A percentile compares a stretch with the other conserved stretches of the same genome.
Conservation (phyloP, 2,329 filamentous ascomycete genomes). For the Pseudohalonectria lignicola region DNA sequence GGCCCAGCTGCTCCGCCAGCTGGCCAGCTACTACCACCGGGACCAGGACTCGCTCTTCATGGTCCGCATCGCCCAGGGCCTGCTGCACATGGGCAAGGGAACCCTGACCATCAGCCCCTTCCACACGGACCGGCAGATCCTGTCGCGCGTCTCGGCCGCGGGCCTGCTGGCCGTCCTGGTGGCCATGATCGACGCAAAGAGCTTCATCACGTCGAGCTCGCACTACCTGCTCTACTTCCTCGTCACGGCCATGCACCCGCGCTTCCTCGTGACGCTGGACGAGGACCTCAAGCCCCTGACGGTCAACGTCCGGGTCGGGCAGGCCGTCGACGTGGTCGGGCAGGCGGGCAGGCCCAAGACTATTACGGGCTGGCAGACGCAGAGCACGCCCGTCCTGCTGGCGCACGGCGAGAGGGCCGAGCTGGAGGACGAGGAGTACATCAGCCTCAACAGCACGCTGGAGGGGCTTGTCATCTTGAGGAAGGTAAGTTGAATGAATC, state of each 20-base stretch:
- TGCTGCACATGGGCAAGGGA: constrained; percentile 98
- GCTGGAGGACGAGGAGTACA: constrained; percentile 94
- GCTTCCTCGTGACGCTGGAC: constrained; percentile 92
- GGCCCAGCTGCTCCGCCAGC: constrained; percentile 84
- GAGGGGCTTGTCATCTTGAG: constrained; percentile 92
- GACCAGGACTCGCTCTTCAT: constrained; percentile 96
- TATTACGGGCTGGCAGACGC: constrained; percentile 98
- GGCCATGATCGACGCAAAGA: constrained; percentile 90
- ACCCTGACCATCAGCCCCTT: constrained; percentile 96
- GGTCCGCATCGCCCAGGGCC: constrained; percentile 95
- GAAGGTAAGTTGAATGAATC: constrained; percentile 83
- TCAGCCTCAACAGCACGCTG: constrained; percentile 79
- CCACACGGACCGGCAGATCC: constrained; percentile 93
- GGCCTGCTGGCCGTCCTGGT: constrained; percentile 85
- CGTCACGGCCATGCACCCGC: constrained; percentile 90
- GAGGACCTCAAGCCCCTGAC: constrained; percentile 89
- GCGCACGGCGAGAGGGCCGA: constrained; percentile 94
- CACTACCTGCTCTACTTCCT: constrained; percentile 98
- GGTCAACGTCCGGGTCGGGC: constrained; percentile 93
- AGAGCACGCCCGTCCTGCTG: constrained; percentile 93
- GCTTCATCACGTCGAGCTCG: constrained; percentile 54
- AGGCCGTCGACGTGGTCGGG: constrained; percentile 95
- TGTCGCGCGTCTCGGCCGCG: constrained; percentile 82
- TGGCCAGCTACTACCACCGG: constrained; percentile 96
- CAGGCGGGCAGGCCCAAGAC: constrained; percentile 97